Evolutionary conservation across 75 land plant species (phyloP), one percentile per base, ranked within the genome.

Genomic region (Azolla pinnata): DNA sequence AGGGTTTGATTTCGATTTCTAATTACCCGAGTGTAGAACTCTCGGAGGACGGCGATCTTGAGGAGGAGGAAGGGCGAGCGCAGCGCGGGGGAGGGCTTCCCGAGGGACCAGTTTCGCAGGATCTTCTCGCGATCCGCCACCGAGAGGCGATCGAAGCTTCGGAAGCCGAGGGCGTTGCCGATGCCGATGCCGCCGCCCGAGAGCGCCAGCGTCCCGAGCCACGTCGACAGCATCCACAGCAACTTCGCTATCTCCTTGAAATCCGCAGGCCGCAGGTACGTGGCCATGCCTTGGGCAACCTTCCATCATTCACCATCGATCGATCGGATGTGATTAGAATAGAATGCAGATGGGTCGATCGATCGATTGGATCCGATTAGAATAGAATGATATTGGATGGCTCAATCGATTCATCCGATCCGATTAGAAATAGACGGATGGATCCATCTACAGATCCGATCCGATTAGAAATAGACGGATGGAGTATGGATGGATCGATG

Each of bases 171-270:
- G 33, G 54, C 33, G 9, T 25, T 23, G 25, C 63, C 47, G 7
- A 19, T 12, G 23, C 34, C 35, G 17, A 20, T 18, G 0, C 19
- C 46, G 8, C 48, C 29, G 14, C 68, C 68, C 5, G 50, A 31
- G 1, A 66, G 61, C 0, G 59, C 1, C 12, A 58, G 42, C 33
- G 61, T 57, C 35, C 68, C 68, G 9, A 24, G 1, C 16, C 35
- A 19, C 45, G 68, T 58, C 16, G 68, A 66, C 2, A 66, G 62
- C 24, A 66, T 4, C 68, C 62, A 58, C 42, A 66, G 46, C 4
- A 57, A 16, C 34, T 31, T 32, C 10, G 35, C 17, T 5, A 57
- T 31, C 3, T 8, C 60, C 19, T 34, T 14, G 4, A 28, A 34
- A 14, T 31, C 31, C 4, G 14, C 16, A 9, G 60, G 60, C n/a